Percentiles rank a stretch among this genome's conserved stretches.
phyloP scores from a whole-genome alignment of 768 basidiomycete species.

The Auriscalpium microsporum region DNA sequence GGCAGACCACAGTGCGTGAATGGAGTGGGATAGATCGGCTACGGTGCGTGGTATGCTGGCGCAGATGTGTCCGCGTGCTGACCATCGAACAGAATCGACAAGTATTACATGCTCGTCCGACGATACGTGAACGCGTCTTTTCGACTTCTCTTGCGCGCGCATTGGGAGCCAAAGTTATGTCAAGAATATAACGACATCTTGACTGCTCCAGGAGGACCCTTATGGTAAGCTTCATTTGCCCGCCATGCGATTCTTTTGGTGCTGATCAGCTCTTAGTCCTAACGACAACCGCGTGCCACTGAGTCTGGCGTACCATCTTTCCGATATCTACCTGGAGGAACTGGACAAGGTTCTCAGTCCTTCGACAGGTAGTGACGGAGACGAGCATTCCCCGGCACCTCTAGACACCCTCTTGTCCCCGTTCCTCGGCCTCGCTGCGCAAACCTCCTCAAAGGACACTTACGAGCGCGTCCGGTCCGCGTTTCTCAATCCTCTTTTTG shows the following conservation, averaged over 20 bases:
- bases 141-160: slow-evolving; percentile 57
- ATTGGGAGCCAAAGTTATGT: slow-evolving; percentile 56
- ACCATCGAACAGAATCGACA: slow-evolving; percentile 71
- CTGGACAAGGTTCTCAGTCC: slow-evolving; percentile 56
- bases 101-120: slow-evolving; percentile 92
- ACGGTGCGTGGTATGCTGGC: slow-evolving; percentile 42
- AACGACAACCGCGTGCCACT: slow-evolving; percentile 65
- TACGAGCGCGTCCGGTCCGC: slow-evolving; percentile 67
- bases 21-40: slow-evolving; percentile 91
- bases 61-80: not conserved
- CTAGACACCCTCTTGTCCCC: slow-evolving; percentile 53
- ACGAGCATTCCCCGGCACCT: slow-evolving; percentile 34
- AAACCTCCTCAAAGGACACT: slow-evolving; percentile 51
- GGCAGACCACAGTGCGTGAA: slow-evolving; percentile 83
- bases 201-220: slow-evolving; percentile 58
- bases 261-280: slow-evolving; percentile 36
- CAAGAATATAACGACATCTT: slow-evolving; percentile 65
- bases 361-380: slow-evolving; percentile 4
- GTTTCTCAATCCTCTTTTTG: slow-evolving; percentile 62
- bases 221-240: slow-evolving; percentile 48
- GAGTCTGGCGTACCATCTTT: slow-evolving; percentile 76
- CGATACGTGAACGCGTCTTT: slow-evolving; percentile 84
- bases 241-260: not conserved
- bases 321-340: slow-evolving; percentile 87
- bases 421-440: slow-evolving; percentile 64